Evolutionary conservation across 106 monocot species (phyloP), one percentile per base, ranked within the genome.

Genomic region (Triglochin maritima): DNA sequence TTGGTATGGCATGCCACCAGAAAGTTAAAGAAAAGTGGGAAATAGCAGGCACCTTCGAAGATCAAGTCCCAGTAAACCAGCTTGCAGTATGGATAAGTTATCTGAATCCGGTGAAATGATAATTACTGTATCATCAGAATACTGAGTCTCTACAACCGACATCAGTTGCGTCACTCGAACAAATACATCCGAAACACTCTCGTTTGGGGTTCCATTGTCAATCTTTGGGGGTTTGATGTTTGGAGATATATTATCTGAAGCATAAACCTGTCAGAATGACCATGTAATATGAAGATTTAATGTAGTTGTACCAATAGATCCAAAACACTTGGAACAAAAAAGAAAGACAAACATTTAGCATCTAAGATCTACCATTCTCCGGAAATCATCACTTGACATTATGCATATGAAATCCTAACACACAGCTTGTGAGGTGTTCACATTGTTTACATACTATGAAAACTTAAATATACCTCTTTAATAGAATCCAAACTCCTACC

Each of bases 61-160:
- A 52, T 86, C 93, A 5, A 93, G 62, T 49, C 93, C 93, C 7
- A 72, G 57, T 69, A 93, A 79, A 17, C 93, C 93, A 68, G 93
- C 93, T 79, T 89, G 84, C 17, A 93, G 68, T 46, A 89, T 52
- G 43, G 93, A 74, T 60, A 93, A 50, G 67, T 93, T 93, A 65
- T 93, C 88, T 53, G 93, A 93, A 82, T 93, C 89, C 59, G 93
- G 88, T 2, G 93, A 89, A 6, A 93, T 74, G 52, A 93, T 86
- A 56, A 93, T 69, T 47, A 93, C 65, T 13, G 93, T 93, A 56
- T 93, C 86, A 47, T 78, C 89, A 43, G 76, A 83, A 71, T 93
- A 93, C 46, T 93, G 93, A 12, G 93, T 93, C 59, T 93, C 93
- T 58, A 93, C 72, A 57, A 93, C 75, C 15, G 93, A 93, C 93